Conservation (phyloP, 139 green algal species). For the Tetradesmus lagerheimii region DNA sequence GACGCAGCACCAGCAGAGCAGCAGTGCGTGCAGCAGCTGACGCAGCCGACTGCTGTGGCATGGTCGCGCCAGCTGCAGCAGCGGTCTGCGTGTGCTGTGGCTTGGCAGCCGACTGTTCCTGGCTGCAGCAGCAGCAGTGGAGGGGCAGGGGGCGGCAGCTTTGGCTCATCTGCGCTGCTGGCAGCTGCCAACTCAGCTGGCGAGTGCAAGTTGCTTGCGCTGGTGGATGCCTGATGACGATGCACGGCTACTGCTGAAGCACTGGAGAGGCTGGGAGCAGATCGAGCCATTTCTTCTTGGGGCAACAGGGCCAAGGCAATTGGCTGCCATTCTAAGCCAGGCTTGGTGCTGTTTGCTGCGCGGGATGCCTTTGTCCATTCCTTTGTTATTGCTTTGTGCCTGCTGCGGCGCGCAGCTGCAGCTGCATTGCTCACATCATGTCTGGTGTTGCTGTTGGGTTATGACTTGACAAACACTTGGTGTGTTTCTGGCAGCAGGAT, state of each 20-base stretch:
- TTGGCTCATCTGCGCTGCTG: conserved; percentile 39
- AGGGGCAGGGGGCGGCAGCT: conserved; percentile 5
- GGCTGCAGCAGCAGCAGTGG: not conserved
- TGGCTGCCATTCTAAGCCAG: not conserved
- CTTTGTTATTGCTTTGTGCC: not conserved
- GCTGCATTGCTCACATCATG: too few relatives aligned
- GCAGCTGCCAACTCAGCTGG: conserved; percentile 46
- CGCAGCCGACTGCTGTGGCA: not conserved
- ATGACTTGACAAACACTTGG: not conserved
- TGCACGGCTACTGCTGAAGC: not conserved
- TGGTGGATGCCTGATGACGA: not conserved
- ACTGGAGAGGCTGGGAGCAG: not conserved
- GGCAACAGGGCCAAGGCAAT: not conserved
- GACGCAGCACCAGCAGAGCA: not conserved
- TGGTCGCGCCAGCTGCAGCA: not conserved
- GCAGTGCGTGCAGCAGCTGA: conserved; percentile 1
- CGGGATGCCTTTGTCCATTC: not conserved
- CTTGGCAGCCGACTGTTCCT: conserved; percentile 41
- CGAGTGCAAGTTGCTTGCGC: not conserved
- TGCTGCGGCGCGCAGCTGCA: not conserved
- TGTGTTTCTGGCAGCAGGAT: not conserved
- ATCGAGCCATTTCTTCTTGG: not conserved
- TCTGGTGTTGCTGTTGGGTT: not conserved
- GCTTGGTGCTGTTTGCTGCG: not conserved
- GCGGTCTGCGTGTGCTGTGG: conserved; percentile 50